Evolutionary conservation across 208 protist genomes (phyloP).

Genomic region (Acanthamoeba culbertsoni): DNA sequence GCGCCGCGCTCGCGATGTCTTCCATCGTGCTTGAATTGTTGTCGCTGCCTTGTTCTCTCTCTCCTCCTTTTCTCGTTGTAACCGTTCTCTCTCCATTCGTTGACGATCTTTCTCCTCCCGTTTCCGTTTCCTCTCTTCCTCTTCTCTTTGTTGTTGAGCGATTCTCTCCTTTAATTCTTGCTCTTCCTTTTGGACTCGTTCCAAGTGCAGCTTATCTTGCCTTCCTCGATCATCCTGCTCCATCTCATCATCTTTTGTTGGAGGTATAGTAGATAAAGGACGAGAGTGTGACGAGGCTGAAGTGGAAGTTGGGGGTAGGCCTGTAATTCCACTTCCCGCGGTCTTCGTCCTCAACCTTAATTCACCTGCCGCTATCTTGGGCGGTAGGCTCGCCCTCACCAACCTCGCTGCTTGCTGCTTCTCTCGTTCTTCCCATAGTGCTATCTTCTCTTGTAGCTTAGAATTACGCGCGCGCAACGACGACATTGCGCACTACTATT

Average conservation of each 20-base stretch:
- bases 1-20: neutral
- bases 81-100: neutral
- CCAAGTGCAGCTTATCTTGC: neutral
- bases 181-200: neutral
- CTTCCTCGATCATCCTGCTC: neutral
- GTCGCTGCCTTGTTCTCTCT: neutral
- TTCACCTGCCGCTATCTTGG: neutral
- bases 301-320: no score
- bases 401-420: neutral
- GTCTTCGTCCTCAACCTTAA: no score
- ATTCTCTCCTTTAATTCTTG: neutral
- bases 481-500: neutral
- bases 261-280: no score
- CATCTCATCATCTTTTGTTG: neutral
- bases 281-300: no score
- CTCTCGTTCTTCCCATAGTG: slow-evolving; percentile 2
- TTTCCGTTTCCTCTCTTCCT: neutral
- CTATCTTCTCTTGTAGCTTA: neutral
- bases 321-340: no score
- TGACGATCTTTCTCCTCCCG: neutral
- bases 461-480: neutral
- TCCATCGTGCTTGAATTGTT: neutral
- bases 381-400: neutral
- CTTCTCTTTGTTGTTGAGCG: neutral
- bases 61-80: neutral